Percentiles rank a stretch among this genome's conserved stretches.
phyloP scores from a whole-genome alignment of 352 stramenopile species.

The Globisporangium paroecandrum region DNA sequence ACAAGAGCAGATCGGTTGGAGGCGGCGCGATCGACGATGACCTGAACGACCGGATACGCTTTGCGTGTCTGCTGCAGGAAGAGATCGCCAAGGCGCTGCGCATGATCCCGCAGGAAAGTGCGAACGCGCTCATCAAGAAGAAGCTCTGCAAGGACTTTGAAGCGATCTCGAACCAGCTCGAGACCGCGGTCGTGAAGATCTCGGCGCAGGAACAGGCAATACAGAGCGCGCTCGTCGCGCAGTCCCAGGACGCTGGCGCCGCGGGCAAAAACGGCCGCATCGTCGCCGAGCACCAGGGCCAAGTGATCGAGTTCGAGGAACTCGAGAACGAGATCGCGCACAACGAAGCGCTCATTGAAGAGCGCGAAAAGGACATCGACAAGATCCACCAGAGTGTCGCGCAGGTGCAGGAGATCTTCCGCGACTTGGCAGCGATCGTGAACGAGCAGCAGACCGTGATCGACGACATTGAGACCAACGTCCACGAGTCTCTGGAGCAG shows the following conservation, averaged over 20 bases:
- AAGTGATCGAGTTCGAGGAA: conserved; percentile 77
- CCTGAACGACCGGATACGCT: conserved; percentile 80
- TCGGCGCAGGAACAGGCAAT: conserved; percentile 59
- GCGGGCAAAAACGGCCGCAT: conserved; percentile 34
- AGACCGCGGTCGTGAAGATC: conserved; percentile 62
- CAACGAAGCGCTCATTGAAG: conserved; percentile 88
- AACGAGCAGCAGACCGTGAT: conserved; percentile 81
- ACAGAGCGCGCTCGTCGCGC: conserved; percentile 40
- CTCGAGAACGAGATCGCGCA: conserved; percentile 83
- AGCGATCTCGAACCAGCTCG: conserved; percentile 66
- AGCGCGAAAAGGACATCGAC: conserved; percentile 83
- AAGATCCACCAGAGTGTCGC: conserved; percentile 89
- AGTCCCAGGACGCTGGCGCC: conserved; percentile 12
- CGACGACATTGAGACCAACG: conserved; percentile 83
- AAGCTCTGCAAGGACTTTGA: conserved; percentile 85
- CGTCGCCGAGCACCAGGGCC: conserved; percentile 64
- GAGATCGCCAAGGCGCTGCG: conserved; percentile 69
- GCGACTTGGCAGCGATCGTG: conserved; percentile 83
- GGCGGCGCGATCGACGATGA: conserved; percentile 56
- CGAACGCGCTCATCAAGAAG: conserved; percentile 68
- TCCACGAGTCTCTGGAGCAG: conserved; percentile 81
- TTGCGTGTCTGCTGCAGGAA: conserved; percentile 77
- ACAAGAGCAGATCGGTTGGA: conserved; percentile 1
- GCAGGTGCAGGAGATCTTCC: conserved; percentile 90
- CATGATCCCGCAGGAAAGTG: conserved; percentile 51